Conservation (phyloP, 2,329 filamentous ascomycete genomes). For the Pseudogymnoascus sp. region DNA sequence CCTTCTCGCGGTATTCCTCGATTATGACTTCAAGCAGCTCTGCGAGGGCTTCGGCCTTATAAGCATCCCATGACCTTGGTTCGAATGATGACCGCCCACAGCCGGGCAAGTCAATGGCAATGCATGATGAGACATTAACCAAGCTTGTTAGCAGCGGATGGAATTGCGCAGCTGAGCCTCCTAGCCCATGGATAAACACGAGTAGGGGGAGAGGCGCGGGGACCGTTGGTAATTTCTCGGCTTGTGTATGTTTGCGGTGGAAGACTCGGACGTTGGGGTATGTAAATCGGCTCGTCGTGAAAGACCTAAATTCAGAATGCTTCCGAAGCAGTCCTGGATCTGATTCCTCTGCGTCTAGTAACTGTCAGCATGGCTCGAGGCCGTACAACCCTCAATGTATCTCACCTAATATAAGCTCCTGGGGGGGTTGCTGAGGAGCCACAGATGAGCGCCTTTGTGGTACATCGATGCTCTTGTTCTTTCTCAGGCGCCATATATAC, state of each 20-base stretch:
- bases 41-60: slow-evolving; percentile 65
- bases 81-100: slow-evolving; percentile 74
- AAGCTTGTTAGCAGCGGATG: slow-evolving; percentile 72
- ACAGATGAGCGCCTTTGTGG: not conserved
- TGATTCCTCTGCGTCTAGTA: slow-evolving; percentile 21
- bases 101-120: slow-evolving; percentile 84
- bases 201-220: slow-evolving; percentile 72
- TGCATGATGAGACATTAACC: slow-evolving; percentile 71
- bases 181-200: slow-evolving; percentile 87
- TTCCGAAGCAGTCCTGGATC: slow-evolving; percentile 77
- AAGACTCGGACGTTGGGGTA: slow-evolving; percentile 78
- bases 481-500: not conserved
- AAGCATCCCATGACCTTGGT: slow-evolving; percentile 66
- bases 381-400: not conserved
- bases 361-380: not conserved
- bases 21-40: slow-evolving; percentile 70
- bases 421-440: not conserved
- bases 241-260: slow-evolving; percentile 72
- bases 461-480: not conserved
- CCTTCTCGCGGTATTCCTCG: slow-evolving; percentile 59
- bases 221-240: slow-evolving; percentile 66
- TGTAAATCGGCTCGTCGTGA: slow-evolving; percentile 57
- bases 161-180: slow-evolving; percentile 88
- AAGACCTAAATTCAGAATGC: slow-evolving; percentile 62
- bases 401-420: not conserved